phyloP scores from a whole-genome alignment of 2,329 filamentous ascomycete species.

The Cladobotryum mycophilum region DNA sequence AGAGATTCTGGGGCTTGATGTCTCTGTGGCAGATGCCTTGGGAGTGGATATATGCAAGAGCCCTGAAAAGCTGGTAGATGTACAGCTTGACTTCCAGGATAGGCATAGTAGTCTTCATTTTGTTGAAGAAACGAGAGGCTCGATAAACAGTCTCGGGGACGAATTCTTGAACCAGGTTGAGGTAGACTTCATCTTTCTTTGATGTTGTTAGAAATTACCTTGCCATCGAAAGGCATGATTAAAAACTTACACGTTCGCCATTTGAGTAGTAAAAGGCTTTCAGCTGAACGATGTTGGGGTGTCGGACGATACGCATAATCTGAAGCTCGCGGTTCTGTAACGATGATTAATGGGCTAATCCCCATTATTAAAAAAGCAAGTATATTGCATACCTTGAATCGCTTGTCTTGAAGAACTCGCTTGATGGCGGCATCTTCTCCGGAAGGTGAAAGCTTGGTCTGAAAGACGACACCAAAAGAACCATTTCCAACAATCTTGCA shows the following conservation, averaged over 20 bases:
- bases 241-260: conserved; percentile 74
- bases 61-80: conserved; percentile 98
- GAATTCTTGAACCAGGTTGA: conserved; percentile 96
- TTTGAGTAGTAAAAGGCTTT: conserved; percentile 99
- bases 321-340: conserved; percentile 95
- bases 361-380: no score
- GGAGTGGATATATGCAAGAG: conserved; percentile 96
- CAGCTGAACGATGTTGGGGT: conserved; percentile 97
- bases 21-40: conserved; percentile 98
- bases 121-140: conserved; percentile 98
- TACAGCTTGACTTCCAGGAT: conserved; percentile 98
- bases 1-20: conserved; percentile 97
- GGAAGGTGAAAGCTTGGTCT: conserved; percentile 96
- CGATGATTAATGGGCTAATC: conserved; percentile 13
- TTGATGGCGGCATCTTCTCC: conserved; percentile 99
- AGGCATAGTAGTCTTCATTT: conserved; percentile 99
- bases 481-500: conserved; percentile 99
- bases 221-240: neutral
- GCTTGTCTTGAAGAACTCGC: conserved; percentile 96
- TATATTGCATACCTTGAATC: conserved; percentile 74
- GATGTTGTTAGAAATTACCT: conserved; percentile 7
- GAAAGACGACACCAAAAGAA: conserved; percentile 97
- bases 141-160: conserved; percentile 98
- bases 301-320: conserved; percentile 98
- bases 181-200: conserved; percentile 96